A percentile compares a stretch with the other conserved stretches of the same genome.
phyloP scores from a whole-genome alignment of 257 asterid genomes.

The Leonotis leonurus region DNA sequence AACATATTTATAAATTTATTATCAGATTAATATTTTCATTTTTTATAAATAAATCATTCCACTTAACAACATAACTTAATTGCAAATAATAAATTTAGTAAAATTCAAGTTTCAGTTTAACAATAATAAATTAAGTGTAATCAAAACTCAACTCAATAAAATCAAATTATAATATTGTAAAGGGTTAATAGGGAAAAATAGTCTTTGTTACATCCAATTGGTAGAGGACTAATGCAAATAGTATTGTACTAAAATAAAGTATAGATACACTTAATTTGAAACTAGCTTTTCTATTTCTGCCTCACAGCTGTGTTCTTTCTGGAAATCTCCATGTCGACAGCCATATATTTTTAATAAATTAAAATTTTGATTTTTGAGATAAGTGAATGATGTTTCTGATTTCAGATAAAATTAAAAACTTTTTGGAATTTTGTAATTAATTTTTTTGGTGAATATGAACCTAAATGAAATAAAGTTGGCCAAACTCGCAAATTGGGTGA shows the following conservation, averaged over 20 bases:
- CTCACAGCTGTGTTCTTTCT: slow-evolving; percentile 16
- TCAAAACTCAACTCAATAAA: too few species aligned
- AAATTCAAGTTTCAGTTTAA: too few species aligned
- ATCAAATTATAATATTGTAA: too few species aligned
- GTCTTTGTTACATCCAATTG: slow-evolving; percentile 13
- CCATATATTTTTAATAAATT: background rate
- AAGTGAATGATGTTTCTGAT: too few species aligned
- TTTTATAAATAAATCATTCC: too few species aligned
- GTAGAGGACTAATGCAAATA: background rate
- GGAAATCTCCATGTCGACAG: background rate
- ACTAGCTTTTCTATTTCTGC: slow-evolving; percentile 1
- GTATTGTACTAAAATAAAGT: background rate
- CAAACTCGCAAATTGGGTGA: too few species aligned
- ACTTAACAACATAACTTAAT: too few species aligned
- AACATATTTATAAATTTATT: too few species aligned
- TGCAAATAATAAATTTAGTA: too few species aligned
- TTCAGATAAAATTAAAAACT: background rate
- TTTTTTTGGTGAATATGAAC: background rate
- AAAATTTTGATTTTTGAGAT: background rate
- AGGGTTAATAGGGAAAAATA: too few species aligned
- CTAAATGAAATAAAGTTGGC: background rate
- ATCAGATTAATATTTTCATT: too few species aligned
- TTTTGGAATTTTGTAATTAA: background rate
- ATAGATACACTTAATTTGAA: background rate
- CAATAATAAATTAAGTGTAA: too few species aligned